These are phyloP conservation scores for Hypoxylon subgilvum DNA, from an alignment of 495 filamentous ascomycete genomes.

Conservation along the genomic window DNA sequence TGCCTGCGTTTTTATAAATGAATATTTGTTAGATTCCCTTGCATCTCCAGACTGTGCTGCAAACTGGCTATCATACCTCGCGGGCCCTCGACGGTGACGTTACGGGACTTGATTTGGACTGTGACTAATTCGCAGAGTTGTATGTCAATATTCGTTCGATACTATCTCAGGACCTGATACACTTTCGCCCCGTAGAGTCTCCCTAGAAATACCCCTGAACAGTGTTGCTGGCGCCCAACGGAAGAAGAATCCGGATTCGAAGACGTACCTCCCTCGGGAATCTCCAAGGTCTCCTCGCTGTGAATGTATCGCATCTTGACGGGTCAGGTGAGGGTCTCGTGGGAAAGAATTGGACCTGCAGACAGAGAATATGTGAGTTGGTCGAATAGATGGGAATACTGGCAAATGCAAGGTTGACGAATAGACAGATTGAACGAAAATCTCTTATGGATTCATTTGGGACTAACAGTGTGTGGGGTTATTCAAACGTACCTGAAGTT, in stretches of 20 bases:
- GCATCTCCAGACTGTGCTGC: neutral
- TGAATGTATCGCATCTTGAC: slow-evolving; percentile 98
- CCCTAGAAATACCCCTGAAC: slow-evolving; percentile 6
- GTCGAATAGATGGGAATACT: slow-evolving; percentile 5
- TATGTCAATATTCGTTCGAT: slow-evolving; percentile 46
- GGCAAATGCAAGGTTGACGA: slow-evolving; percentile 1
- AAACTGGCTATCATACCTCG: slow-evolving; percentile 61
- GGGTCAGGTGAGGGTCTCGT: slow-evolving; percentile 44
- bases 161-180: slow-evolving; percentile 17
- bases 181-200: slow-evolving; percentile 15
- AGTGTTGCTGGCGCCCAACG: neutral
- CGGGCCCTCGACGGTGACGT: slow-evolving; percentile 95
- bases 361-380: slow-evolving; percentile 16
- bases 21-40: slow-evolving; percentile 34
- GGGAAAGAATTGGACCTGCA: slow-evolving; percentile 37
- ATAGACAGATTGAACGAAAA: slow-evolving; percentile 2
- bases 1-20: slow-evolving; percentile 71
- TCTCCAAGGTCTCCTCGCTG: slow-evolving; percentile 87
- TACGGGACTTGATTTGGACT: slow-evolving; percentile 91
- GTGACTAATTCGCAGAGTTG: slow-evolving; percentile 70
- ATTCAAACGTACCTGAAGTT: slow-evolving; percentile 43
- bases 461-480: neutral
- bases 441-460: neutral
- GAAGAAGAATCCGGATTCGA: slow-evolving; percentile 16
- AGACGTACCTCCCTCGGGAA: slow-evolving; percentile 93